Conservation (phyloP, 2,329 filamentous ascomycete genomes). For the Verticillium nubilum region DNA sequence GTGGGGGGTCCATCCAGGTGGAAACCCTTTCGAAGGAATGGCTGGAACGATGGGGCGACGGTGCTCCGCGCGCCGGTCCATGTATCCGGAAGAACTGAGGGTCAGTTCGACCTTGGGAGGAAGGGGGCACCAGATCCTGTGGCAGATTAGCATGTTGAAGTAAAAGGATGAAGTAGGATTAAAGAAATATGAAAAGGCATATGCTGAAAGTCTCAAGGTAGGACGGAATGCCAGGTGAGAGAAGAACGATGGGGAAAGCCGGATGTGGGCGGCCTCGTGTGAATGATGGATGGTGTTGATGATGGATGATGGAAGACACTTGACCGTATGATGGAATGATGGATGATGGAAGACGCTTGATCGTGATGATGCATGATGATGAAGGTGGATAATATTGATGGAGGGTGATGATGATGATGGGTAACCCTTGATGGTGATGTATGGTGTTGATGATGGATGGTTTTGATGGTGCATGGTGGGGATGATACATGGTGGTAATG, state of each 20-base stretch:
- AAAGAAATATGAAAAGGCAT: background rate
- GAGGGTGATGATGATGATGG: background rate
- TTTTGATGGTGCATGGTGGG: background rate
- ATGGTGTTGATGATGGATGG: background rate
- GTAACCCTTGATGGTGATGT: background rate
- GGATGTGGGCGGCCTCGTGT: no score
- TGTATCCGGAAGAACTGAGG: background rate
- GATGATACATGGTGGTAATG: background rate
- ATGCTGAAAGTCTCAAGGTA: background rate
- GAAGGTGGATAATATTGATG: background rate
- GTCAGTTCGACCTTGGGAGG: background rate
- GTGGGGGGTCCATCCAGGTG: background rate
- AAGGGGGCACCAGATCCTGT: background rate
- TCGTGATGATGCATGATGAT: background rate
- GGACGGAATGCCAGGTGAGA: background rate
- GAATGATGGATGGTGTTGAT: background rate
- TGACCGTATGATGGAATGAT: no score
- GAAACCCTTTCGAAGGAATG: background rate
- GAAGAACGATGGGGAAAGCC: no score
- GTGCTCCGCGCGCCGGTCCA: background rate
- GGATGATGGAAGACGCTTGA: no score
- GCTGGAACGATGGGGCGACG: background rate
- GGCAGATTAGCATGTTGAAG: background rate
- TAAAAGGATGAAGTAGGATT: background rate
- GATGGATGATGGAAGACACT: no score